These are phyloP conservation scores for Aspergillus asperescens DNA, from an alignment of 495 filamentous ascomycete genomes.

Conservation along the genomic window DNA sequence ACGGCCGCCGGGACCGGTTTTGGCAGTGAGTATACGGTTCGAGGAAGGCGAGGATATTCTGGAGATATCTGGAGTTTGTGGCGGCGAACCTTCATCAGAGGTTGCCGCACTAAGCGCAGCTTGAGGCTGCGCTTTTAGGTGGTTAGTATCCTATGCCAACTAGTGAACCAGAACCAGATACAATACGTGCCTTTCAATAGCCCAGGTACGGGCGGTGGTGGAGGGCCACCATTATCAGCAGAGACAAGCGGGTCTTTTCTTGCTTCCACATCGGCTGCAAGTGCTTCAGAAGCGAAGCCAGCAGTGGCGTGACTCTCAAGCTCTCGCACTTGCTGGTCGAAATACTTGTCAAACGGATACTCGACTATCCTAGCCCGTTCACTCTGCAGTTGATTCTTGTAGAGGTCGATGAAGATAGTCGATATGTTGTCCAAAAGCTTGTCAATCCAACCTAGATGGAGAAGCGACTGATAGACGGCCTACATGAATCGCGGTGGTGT, in stretches of 20 bases:
- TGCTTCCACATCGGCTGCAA: constrained; percentile 24
- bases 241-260: constrained; percentile 44
- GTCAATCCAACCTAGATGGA: constrained; percentile 95
- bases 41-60: constrained; percentile 69
- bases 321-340: constrained; percentile 84
- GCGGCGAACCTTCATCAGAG: constrained; percentile 54
- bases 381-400: constrained; percentile 79
- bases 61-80: constrained; percentile 69
- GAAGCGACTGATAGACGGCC: constrained; percentile 93
- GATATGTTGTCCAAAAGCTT: constrained; percentile 92
- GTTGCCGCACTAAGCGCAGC: constrained; percentile 43
- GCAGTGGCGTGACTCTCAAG: constrained; percentile 59
- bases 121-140: constrained; percentile 39
- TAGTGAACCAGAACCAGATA: background rate
- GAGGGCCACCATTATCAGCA: constrained; percentile 47
- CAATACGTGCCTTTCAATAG: constrained; percentile 43
- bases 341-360: constrained; percentile 82
- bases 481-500: constrained; percentile 33
- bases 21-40: constrained; percentile 63
- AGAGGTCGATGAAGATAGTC: constrained; percentile 81
- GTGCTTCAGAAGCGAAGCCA: constrained; percentile 31
- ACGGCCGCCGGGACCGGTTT: constrained; percentile 63
- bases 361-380: constrained; percentile 70
- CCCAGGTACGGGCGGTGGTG: constrained; percentile 52
- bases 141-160: constrained; percentile 21